Evolutionary conservation across 2,329 filamentous ascomycete genomes (phyloP).

Genomic region (Corinectria fuckeliana): DNA sequence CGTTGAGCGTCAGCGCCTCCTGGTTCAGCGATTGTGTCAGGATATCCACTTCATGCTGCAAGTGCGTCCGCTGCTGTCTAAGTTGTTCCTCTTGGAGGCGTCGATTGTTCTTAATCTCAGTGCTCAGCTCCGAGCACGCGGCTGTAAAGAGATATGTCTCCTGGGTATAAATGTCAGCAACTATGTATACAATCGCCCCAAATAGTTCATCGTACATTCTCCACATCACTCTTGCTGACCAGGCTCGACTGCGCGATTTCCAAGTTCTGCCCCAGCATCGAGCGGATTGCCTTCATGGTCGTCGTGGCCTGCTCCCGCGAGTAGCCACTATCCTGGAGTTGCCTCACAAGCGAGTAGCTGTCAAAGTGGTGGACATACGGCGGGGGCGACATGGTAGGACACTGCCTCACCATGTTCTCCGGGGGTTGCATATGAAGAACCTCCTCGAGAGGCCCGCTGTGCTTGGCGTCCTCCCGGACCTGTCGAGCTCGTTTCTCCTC

Average conservation of each 20-base stretch:
- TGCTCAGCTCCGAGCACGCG: constrained; percentile 88
- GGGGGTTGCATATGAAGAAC: constrained; percentile 56
- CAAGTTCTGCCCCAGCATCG: constrained; percentile 78
- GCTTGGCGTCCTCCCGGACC: constrained; percentile 47
- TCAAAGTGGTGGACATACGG: constrained; percentile 97
- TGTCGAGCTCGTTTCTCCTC: constrained; percentile 37
- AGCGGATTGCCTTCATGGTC: constrained; percentile 90
- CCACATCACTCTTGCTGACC: constrained; percentile 89
- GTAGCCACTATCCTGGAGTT: constrained; percentile 78
- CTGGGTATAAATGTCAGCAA: constrained; percentile 43
- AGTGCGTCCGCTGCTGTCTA: constrained; percentile 79
- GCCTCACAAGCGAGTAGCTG: constrained; percentile 85
- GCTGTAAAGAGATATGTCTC: constrained; percentile 93
- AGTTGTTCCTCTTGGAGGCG: constrained; percentile 80
- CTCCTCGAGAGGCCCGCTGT: constrained; percentile 57
- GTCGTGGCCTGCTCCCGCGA: constrained; percentile 77
- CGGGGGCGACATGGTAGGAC: constrained; percentile 73
- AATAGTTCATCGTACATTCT: constrained; percentile 65
- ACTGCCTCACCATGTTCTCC: constrained; percentile 51
- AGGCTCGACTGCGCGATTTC: constrained; percentile 80
- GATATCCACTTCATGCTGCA: constrained; percentile 97
- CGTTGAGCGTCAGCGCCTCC: constrained; percentile 80
- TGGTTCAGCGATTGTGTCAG: constrained; percentile 83
- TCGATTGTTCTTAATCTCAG: constrained; percentile 81
- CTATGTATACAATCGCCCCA: background rate